Conservation (phyloP, 2,329 filamentous ascomycete genomes). For the Blumeriella jaapii region DNA sequence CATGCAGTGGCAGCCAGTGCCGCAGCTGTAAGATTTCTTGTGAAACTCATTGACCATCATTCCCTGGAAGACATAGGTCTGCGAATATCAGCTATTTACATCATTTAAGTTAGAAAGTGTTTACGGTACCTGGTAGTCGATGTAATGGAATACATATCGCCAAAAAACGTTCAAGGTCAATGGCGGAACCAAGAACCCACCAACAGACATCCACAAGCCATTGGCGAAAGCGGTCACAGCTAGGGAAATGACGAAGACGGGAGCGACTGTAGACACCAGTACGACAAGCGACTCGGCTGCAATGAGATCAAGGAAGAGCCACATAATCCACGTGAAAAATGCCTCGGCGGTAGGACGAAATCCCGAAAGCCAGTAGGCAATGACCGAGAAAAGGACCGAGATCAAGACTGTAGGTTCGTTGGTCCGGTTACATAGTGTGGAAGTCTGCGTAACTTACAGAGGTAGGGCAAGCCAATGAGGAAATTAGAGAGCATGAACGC, state of each 20-base stretch:
- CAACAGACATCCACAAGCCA: constrained; percentile 80
- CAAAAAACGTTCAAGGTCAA: constrained; percentile 70
- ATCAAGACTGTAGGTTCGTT: constrained; percentile 45
- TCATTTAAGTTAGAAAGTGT: neutral
- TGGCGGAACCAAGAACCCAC: constrained; percentile 68
- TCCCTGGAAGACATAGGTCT: constrained; percentile 69
- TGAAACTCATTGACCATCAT: constrained; percentile 91
- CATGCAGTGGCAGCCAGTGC: constrained; percentile 45
- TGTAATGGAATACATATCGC: constrained; percentile 80
- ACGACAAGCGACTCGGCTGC: constrained; percentile 77
- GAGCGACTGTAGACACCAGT: constrained; percentile 59
- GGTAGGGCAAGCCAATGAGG: constrained; percentile 67
- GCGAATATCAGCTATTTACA: neutral
- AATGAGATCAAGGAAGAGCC: constrained; percentile 74
- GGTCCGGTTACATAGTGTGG: constrained; percentile 1
- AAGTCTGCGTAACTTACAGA: constrained; percentile 37
- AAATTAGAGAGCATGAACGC: constrained; percentile 72
- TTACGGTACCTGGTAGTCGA: constrained; percentile 58
- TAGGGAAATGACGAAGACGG: constrained; percentile 68
- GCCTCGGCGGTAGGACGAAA: constrained; percentile 52
- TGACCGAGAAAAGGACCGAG: constrained; percentile 59
- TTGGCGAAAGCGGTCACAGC: constrained; percentile 78
- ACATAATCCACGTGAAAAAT: constrained; percentile 72
- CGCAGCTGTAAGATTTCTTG: constrained; percentile 51
- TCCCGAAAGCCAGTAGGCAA: constrained; percentile 72